These are phyloP conservation scores for Mycena belliarum DNA, from an alignment of 768 basidiomycete species.

Conservation along the genomic window DNA sequence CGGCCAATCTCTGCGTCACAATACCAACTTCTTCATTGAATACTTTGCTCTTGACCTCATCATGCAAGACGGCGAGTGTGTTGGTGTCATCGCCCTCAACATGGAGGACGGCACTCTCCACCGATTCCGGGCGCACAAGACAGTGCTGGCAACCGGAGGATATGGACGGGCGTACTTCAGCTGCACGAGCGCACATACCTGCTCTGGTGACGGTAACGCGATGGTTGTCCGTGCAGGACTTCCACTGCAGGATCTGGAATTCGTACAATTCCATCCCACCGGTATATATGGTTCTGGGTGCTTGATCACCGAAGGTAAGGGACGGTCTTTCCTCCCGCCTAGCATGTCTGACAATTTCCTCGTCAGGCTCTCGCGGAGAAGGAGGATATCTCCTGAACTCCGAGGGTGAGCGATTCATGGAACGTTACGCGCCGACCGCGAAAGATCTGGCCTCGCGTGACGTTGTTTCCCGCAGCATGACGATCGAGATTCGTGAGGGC, in stretches of 20 bases:
- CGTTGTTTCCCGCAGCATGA: constrained; percentile 99
- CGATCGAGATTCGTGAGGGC: constrained; percentile 96
- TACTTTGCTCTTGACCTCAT: constrained; percentile 99
- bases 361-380: constrained; percentile 92
- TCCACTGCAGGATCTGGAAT: constrained; percentile 95
- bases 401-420: constrained; percentile 99
- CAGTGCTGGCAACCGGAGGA: constrained; percentile 96
- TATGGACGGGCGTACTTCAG: constrained; percentile 98
- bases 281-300: constrained; percentile 99
- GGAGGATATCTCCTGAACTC: constrained; percentile 98
- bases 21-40: constrained; percentile 99
- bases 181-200: constrained; percentile 98
- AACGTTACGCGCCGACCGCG: constrained; percentile 98
- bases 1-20: constrained; percentile 96
- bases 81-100: constrained; percentile 98
- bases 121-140: constrained; percentile 97
- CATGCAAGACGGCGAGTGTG: constrained; percentile 98
- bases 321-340: background rate
- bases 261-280: constrained; percentile 99
- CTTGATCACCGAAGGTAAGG: constrained; percentile 92
- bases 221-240: constrained; percentile 98
- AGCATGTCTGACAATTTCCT: background rate
- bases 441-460: constrained; percentile 99
- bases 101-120: constrained; percentile 99
- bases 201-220: constrained; percentile 97